Percentiles rank a stretch among this genome's conserved stretches.
Evolutionary conservation across 2,329 filamentous ascomycete species (phyloP).

Genomic region (Colletotrichum australisinense): DNA sequence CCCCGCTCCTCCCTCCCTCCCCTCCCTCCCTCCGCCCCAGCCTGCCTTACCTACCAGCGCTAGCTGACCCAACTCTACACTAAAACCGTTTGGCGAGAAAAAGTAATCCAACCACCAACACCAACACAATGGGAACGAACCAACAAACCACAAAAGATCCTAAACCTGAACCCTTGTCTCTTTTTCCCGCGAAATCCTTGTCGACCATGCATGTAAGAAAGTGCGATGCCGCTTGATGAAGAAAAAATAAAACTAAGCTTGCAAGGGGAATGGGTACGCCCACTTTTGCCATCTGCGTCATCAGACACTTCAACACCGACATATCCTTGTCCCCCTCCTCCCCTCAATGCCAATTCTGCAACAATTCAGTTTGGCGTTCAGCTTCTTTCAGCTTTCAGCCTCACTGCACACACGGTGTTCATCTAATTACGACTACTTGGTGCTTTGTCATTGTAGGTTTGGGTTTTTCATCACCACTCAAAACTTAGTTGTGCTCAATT

Average conservation of each 20-base stretch:
- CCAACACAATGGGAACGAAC: neutral
- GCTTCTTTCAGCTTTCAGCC: neutral
- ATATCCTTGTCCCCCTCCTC: neutral
- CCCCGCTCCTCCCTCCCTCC: too few relatives aligned
- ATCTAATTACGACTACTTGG: neutral
- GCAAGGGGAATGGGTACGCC: conserved; percentile 14
- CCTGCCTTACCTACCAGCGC: neutral
- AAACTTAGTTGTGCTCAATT: neutral
- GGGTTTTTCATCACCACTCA: neutral
- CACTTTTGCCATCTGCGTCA: conserved; percentile 11
- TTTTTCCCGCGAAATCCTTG: neutral
- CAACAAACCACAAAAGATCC: neutral
- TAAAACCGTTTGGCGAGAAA: neutral
- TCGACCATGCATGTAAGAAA: conserved; percentile 27
- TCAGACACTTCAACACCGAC: neutral
- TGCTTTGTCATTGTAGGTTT: neutral
- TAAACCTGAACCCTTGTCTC: neutral
- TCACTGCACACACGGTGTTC: conserved; percentile 27
- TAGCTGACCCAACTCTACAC: neutral
- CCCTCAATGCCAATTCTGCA: conserved; percentile 19
- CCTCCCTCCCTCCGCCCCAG: neutral
- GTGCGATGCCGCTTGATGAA: neutral
- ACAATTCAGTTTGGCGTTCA: neutral
- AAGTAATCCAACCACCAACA: neutral
- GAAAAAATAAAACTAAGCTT: neutral